Evolutionary conservation across 768 basidiomycete genomes (phyloP), one percentile per base, ranked within the genome.

Genomic region (Strobilomyces confusus): DNA sequence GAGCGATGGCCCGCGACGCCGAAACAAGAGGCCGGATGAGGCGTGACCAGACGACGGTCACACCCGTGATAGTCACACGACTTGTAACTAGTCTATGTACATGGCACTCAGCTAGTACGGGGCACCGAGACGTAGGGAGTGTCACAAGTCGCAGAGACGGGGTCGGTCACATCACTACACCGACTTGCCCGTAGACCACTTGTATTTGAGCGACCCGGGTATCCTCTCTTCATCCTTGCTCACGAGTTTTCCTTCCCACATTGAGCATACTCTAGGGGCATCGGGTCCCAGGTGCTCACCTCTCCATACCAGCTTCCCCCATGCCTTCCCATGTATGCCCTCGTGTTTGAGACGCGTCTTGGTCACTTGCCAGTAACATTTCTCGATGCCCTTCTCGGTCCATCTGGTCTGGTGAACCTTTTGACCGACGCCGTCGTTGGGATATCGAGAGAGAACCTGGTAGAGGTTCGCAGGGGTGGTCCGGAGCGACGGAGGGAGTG

Each of bases 251-350:
- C 87, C 88, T 89, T 56, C 3, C 33, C 17, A 53, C 49, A 36
- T 48, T 67, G 25, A 67, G 47, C 46, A 44, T 46, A 36, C 30
- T 32, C 6, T 25, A 54, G n/a, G 44, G 15, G 5, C 7, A 3
- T 43, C n/a, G n/a, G 44, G 23, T 14, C 41, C 14, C 1, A 36
- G 26, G 71, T 29, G 29, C 82, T 54, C 48, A 91, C 91, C 89
- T 74, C 77, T 82, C 89, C 90, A 93, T 51, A 83, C 77, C 5
- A 92, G 72, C 54, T 75, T 74, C 8, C 91, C 91, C 92, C 92
- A 93, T 17, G 81, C 90, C 67, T 85, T 91, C 2, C 91, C 91
- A 60, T 91, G 87, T 25, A 69, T 75, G 25, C 89, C 89, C 58
- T 84, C 83, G 40, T 75, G 73, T 69, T 92, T 93, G 65, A 92